phyloP scores from a whole-genome alignment of 306 rosid species.

The Pyrus betulifolia region DNA sequence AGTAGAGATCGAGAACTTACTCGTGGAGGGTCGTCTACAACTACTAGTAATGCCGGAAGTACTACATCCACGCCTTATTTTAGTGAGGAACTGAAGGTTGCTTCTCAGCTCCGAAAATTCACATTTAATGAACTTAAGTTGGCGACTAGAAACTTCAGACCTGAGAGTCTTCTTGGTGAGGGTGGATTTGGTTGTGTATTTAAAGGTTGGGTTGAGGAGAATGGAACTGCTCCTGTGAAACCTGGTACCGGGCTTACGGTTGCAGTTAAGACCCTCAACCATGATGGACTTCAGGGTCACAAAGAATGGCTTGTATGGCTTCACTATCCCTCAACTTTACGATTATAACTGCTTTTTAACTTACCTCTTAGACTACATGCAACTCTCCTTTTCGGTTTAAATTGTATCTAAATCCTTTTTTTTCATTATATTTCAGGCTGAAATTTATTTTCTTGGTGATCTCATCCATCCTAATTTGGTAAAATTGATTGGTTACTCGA shows the following conservation, averaged over 20 bases:
- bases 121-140: slow-evolving; percentile 80
- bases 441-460: slow-evolving; percentile 84
- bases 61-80: slow-evolving; percentile 58
- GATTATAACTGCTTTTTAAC: neutral
- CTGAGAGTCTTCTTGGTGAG: slow-evolving; percentile 96
- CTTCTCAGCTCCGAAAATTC: slow-evolving; percentile 87
- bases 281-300: slow-evolving; percentile 97
- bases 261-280: slow-evolving; percentile 94
- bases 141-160: slow-evolving; percentile 95
- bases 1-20: slow-evolving; percentile 42
- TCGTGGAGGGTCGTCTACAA: slow-evolving; percentile 50
- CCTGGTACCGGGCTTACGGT: slow-evolving; percentile 98
- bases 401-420: slow-evolving; percentile 11
- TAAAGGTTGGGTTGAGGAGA: slow-evolving; percentile 98
- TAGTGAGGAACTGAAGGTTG: slow-evolving; percentile 88
- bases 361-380: neutral
- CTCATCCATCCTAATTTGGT: slow-evolving; percentile 86
- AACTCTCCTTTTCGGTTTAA: neutral
- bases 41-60: slow-evolving; percentile 66
- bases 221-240: slow-evolving; percentile 92
- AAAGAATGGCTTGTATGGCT: slow-evolving; percentile 94
- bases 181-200: slow-evolving; percentile 99
- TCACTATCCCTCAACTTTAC: neutral
- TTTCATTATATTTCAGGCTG: slow-evolving; percentile 60
- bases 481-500: slow-evolving; percentile 85